phyloP scores from a whole-genome alignment of 208 protist genomes.

The Trypanosoma cruzi region DNA sequence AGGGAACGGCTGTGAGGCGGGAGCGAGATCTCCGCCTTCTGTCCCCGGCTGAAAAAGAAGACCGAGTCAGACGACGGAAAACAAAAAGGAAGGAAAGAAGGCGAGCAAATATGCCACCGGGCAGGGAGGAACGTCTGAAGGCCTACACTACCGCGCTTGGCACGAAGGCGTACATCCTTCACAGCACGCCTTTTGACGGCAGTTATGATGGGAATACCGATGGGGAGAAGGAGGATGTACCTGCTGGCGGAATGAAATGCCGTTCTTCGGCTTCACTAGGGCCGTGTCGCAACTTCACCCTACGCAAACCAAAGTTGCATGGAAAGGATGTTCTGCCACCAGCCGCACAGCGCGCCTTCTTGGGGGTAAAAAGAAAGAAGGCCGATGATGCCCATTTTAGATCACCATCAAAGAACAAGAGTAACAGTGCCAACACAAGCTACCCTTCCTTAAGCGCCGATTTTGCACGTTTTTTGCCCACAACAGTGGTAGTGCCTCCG shows the following conservation, averaged over 20 bases:
- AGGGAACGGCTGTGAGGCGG: too few species aligned
- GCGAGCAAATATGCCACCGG: not conserved
- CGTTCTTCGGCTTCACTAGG: constrained; percentile 7
- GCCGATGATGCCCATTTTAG: not conserved
- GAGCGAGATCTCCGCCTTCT: too few species aligned
- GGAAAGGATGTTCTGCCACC: not conserved
- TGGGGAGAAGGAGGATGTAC: not conserved
- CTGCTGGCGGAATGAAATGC: not conserved
- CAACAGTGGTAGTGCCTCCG: constrained; percentile 19
- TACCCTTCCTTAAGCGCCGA: not conserved
- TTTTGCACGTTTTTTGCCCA: constrained; percentile 1
- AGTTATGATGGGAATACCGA: not conserved
- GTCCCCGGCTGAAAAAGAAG: too few species aligned
- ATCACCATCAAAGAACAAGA: not conserved
- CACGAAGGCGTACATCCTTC: constrained; percentile 16
- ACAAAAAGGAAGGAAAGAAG: too few species aligned
- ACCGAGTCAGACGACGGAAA: too few species aligned
- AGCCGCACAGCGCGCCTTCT: not conserved
- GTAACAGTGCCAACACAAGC: not conserved
- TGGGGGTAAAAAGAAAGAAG: not conserved
- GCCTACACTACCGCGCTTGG: constrained; percentile 13
- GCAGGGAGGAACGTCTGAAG: not conserved
- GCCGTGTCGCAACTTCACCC: not conserved
- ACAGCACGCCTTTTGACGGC: not conserved
- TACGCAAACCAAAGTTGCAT: not conserved